Conservation (phyloP, 108 stramenopile genomes). For the Fistulifera solaris region DNA sequence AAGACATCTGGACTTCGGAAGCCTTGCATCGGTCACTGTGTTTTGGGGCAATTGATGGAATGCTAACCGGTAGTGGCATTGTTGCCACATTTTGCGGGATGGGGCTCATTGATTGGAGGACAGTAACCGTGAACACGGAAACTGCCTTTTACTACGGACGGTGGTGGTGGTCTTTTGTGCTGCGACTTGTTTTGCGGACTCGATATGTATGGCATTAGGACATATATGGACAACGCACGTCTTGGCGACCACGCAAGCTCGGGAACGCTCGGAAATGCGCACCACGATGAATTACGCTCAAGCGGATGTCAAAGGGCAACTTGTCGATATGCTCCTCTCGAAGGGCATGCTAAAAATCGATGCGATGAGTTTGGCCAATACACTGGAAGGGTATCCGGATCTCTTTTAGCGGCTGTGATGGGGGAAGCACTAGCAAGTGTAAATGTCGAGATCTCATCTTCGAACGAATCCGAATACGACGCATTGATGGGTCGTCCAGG, state of each 20-base stretch:
- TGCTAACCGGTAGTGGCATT: constrained; percentile 63
- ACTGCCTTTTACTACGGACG: constrained; percentile 18
- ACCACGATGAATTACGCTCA: constrained; percentile 27
- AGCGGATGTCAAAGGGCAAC: constrained; percentile 49
- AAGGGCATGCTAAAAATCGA: constrained; percentile 79
- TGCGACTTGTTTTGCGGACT: constrained; percentile 54
- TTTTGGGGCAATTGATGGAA: constrained; percentile 69
- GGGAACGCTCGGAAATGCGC: constrained; percentile 37
- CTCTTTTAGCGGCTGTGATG: constrained; percentile 58
- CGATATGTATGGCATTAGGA: constrained; percentile 68
- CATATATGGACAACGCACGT: constrained; percentile 67
- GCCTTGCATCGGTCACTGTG: constrained; percentile 53
- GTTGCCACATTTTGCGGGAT: constrained; percentile 51
- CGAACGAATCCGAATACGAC: constrained; percentile 3
- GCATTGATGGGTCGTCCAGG: not conserved
- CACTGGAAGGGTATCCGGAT: constrained; percentile 77
- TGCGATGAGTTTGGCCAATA: constrained; percentile 79
- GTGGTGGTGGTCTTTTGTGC: constrained; percentile 11
- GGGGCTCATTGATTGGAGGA: constrained; percentile 19
- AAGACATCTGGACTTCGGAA: constrained; percentile 5
- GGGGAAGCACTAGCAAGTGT: constrained; percentile 32
- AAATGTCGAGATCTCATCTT: constrained; percentile 15
- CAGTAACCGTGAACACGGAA: constrained; percentile 2
- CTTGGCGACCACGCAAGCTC: constrained; percentile 20
- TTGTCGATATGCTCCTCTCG: constrained; percentile 53